phyloP scores from a whole-genome alignment of 345 rosid species.

The Conringia planisiliqua region DNA sequence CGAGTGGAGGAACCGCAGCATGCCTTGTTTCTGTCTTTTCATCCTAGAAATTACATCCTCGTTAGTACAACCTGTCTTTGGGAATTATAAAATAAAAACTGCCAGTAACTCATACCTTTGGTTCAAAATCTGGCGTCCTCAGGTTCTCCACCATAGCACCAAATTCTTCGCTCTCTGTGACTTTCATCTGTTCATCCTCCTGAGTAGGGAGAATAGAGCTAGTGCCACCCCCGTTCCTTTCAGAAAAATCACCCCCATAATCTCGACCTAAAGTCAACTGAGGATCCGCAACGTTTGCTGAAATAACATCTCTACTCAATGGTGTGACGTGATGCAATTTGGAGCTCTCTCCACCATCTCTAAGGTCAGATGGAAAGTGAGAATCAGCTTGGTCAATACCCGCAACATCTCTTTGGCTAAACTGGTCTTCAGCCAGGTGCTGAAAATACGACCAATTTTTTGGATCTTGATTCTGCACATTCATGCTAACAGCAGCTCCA shows the following conservation, averaged over 20 bases:
- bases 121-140: conserved; percentile 46
- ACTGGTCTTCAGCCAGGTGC: conserved; percentile 72
- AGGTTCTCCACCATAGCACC: conserved; percentile 63
- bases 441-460: conserved; percentile 87
- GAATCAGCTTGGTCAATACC: conserved; percentile 55
- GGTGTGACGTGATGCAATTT: conserved; percentile 40
- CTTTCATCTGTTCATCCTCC: conserved; percentile 38
- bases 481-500: conserved; percentile 65
- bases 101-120: conserved; percentile 49
- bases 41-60: conserved; percentile 47
- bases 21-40: conserved; percentile 49
- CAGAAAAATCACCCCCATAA: conserved; percentile 34
- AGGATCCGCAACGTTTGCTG: conserved; percentile 39
- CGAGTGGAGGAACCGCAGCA: conserved; percentile 50
- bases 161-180: conserved; percentile 61
- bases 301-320: conserved; percentile 37
- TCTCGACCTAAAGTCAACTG: conserved; percentile 45
- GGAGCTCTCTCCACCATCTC: conserved; percentile 36
- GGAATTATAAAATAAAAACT: conserved; percentile 16
- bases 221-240: conserved; percentile 30
- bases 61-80: conserved; percentile 5
- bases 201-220: conserved; percentile 25
- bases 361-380: conserved; percentile 34
- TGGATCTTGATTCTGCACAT: conserved; percentile 70
- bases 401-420: conserved; percentile 50